A percentile compares a stretch with the other conserved stretches of the same genome.
Evolutionary conservation across 208 protist species (phyloP).

Genomic region (Endotrypanum monterogeii): DNA sequence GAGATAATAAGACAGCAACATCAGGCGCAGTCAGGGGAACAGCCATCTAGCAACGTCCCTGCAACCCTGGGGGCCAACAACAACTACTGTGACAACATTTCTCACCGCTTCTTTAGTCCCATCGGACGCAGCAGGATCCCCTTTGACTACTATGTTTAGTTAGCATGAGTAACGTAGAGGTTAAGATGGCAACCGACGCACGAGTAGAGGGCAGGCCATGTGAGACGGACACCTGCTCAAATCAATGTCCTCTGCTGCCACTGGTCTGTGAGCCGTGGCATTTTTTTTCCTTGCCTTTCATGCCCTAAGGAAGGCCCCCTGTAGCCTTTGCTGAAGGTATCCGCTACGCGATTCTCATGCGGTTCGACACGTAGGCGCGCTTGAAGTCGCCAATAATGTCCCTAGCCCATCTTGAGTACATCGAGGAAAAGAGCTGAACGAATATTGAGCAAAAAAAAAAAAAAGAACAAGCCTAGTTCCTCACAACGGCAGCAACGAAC

Average conservation of each 20-base stretch:
- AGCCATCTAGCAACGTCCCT: constrained; percentile 8
- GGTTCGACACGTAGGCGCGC: neutral
- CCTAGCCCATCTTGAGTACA: neutral
- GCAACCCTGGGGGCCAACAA: constrained; percentile 25
- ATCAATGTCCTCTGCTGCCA: neutral
- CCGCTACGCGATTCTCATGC: neutral
- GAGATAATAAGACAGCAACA: constrained; percentile 30
- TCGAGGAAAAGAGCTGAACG: neutral
- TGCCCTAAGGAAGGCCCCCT: no score
- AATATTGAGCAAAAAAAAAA: no score
- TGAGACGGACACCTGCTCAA: neutral
- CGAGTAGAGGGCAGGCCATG: neutral
- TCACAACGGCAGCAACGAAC: no score
- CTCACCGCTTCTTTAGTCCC: constrained; percentile 49
- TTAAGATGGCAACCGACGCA: neutral
- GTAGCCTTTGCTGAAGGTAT: neutral
- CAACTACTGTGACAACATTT: constrained; percentile 36
- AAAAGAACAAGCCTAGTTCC: neutral
- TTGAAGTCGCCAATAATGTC: neutral
- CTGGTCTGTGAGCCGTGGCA: neutral
- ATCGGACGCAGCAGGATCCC: constrained; percentile 48
- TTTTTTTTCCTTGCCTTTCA: neutral
- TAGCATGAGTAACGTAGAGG: neutral
- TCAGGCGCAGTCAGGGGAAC: constrained; percentile 9
- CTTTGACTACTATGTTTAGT: constrained; percentile 30